Conservation (phyloP, 2,329 filamentous ascomycete genomes). For the Colletotrichum destructivum region DNA sequence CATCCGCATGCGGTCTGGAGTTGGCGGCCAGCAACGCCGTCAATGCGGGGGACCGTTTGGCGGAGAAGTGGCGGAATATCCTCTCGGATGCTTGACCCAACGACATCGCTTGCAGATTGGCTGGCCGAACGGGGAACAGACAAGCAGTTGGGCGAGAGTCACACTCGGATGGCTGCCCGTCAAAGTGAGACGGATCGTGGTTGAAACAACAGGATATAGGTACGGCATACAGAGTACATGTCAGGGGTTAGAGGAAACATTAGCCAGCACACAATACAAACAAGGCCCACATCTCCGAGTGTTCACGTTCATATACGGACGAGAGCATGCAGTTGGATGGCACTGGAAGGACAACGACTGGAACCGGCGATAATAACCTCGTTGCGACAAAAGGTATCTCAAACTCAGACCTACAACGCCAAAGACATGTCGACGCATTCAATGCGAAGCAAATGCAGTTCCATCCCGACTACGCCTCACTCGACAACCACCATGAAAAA, state of each 20-base stretch:
- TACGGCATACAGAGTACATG: not conserved
- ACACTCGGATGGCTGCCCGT: not conserved
- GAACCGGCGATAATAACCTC: constrained; percentile 16
- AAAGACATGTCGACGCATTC: constrained; percentile 27
- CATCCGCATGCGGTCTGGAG: constrained; percentile 12
- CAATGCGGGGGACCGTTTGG: not conserved
- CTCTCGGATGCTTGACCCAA: constrained; percentile 10
- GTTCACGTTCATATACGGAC: not conserved
- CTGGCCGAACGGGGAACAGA: not conserved
- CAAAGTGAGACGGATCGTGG: not conserved
- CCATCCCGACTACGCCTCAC: constrained; percentile 23
- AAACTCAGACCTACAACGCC: constrained; percentile 37
- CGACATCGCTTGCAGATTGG: constrained; percentile 14
- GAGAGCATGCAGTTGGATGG: not conserved
- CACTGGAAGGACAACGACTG: no score
- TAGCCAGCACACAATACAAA: not conserved
- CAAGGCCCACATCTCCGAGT: no score
- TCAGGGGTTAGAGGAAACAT: not conserved
- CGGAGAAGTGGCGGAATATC: constrained; percentile 17
- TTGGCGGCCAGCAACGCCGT: not conserved
- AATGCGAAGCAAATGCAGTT: constrained; percentile 24
- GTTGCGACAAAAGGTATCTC: constrained; percentile 37
- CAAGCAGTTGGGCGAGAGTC: not conserved
- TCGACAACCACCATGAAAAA: constrained; percentile 26
- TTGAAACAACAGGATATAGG: not conserved